A percentile compares a stretch with the other conserved stretches of the same genome.
Evolutionary conservation across 1,284 basidiomycete species (phyloP).

Genomic region (Microbotryum intermedium): DNA sequence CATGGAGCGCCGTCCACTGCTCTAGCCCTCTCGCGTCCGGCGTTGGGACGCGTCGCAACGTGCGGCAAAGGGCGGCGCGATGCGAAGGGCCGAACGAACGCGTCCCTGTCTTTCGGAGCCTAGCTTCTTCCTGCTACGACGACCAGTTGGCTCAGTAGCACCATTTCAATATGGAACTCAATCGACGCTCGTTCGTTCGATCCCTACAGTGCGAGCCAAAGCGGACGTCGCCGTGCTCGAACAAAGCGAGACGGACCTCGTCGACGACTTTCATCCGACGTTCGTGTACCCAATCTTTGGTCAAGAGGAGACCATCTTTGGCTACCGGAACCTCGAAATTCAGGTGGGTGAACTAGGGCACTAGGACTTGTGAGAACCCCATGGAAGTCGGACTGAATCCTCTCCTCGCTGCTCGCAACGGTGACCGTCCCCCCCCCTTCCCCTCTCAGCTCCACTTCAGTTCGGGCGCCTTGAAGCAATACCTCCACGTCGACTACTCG

Average conservation of each 20-base stretch:
- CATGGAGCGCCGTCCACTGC: background rate
- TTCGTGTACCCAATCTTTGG: slow-evolving; percentile 61
- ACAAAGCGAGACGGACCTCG: slow-evolving; percentile 20
- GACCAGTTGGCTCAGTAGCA: too few species aligned
- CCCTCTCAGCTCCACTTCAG: slow-evolving; percentile 62
- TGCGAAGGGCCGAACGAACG: background rate
- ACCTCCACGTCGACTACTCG: slow-evolving; percentile 59
- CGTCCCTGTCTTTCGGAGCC: background rate
- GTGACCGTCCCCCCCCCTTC: background rate
- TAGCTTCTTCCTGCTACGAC: too few species aligned
- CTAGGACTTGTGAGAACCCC: slow-evolving; percentile 5
- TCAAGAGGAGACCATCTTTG: slow-evolving; percentile 93
- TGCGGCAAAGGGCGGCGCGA: background rate
- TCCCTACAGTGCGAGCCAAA: slow-evolving; percentile 12
- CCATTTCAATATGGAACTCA: too few species aligned
- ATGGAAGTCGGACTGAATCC: slow-evolving; percentile 1
- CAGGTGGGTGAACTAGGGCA: slow-evolving; percentile 60
- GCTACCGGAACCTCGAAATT: slow-evolving; percentile 72
- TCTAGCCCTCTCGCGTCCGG: slow-evolving; percentile 1
- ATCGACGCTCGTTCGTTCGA: too few species aligned
- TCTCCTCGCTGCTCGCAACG: background rate
- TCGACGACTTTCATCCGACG: slow-evolving; percentile 31
- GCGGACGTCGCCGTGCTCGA: background rate
- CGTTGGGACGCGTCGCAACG: background rate
- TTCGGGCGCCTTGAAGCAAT: slow-evolving; percentile 74